phyloP scores from a whole-genome alignment of 129 eudicot genomes.

The Centaurea solstitialis region DNA sequence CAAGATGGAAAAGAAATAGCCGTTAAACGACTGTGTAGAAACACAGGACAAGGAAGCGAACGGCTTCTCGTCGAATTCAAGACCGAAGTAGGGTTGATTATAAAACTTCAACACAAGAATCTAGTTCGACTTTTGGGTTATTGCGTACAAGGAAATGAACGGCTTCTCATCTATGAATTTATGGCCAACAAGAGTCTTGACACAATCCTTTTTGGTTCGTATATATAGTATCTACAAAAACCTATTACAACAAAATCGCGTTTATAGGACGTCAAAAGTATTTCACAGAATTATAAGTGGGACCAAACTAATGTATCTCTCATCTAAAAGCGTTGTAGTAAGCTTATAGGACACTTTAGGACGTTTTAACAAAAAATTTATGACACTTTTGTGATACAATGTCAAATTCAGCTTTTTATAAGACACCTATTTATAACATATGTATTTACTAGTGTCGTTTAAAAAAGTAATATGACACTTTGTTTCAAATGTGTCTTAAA shows the following conservation, averaged over 20 bases:
- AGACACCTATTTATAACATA: too few species aligned
- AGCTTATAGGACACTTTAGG: too few species aligned
- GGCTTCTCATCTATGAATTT: conserved; percentile 34
- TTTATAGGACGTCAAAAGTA: too few species aligned
- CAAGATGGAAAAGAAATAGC: conserved; percentile 34
- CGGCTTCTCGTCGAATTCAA: conserved; percentile 25
- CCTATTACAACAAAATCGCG: too few species aligned
- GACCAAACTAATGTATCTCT: not conserved
- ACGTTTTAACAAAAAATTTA: too few species aligned
- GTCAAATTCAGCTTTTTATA: too few species aligned
- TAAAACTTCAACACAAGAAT: conserved; percentile 36
- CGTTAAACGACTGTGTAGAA: conserved; percentile 31
- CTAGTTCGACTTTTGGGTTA: conserved; percentile 22
- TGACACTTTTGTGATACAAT: too few species aligned
- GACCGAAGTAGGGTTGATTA: conserved; percentile 35
- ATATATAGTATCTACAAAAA: not conserved
- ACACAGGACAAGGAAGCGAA: not conserved
- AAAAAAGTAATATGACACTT: too few species aligned
- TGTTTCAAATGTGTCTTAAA: too few species aligned
- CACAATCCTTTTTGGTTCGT: conserved; percentile 29
- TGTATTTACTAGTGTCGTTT: too few species aligned
- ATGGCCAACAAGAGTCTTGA: conserved; percentile 9
- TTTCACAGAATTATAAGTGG: too few species aligned
- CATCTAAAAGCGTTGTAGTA: too few species aligned
- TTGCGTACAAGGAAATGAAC: conserved; percentile 34